Base-by-base conservation (phyloP, 2,329 filamentous ascomycete genomes). In the Raffaelea ambrosiae region DNA sequence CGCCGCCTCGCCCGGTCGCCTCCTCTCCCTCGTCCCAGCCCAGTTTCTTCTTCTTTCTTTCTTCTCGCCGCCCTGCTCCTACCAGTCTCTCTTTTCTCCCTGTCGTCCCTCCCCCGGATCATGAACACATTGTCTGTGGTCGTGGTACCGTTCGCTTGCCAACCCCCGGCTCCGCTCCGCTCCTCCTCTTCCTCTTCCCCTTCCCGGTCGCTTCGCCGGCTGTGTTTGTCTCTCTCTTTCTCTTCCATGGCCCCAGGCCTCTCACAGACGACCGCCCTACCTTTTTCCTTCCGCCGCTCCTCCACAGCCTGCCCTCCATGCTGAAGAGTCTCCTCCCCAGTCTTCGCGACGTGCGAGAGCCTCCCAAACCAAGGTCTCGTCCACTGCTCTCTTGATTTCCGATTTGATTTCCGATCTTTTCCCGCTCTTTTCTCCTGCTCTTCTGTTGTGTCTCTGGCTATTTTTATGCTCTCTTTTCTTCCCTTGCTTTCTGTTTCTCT, bases 281-380 rank as follows among this genome's bases (percentile, higher is more conserved):
- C 7, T 18, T 14, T 20, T 42, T 38, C 3, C 4, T 19, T 19
- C n/a, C 20, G 5, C 4, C 11, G 5, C 23, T 33, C 13, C 10
- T 18, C 5, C 14, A 11, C 11, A 18, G 9, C 21, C 10, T 8
- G 16, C 19, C 39, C 39, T 40, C 39, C 44, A 59, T 60, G 58
- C 54, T 59, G 52, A 58, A 59, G 43, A 49, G 54, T 42, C 46
- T 53, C 3, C 47, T 60, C 13, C 58, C 58, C 44, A 57, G 57
- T 47, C 54, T 59, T 47, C 58, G 58, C 48, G 58, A 60, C 46
- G 51, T 46, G 50, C 53, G 52, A 41, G 57, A 59, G 43, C 43
- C 51, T 47, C 49, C 57, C 44, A 59, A 59, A 52, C 53, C 55
- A 59, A 60, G 58, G 58, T 60, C 26, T 45, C 45, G n/a, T 19